phyloP scores from a whole-genome alignment of 345 rosid genomes.

The Camelina laxa region DNA sequence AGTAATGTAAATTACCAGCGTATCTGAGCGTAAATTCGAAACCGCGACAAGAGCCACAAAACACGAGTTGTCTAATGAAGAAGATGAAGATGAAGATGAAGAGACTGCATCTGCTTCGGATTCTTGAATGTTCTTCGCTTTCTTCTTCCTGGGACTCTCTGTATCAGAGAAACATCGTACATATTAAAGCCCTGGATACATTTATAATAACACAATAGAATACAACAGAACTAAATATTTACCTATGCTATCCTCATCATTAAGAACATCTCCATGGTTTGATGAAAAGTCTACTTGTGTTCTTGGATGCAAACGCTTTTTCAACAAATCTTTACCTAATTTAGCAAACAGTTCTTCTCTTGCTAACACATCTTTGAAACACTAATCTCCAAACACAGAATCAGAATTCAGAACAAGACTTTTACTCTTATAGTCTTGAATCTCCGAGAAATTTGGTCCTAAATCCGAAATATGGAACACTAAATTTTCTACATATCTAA shows the following conservation, averaged over 20 bases:
- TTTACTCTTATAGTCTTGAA: neutral
- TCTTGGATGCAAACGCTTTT: constrained; percentile 4
- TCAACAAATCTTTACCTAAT: neutral
- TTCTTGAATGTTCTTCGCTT: constrained; percentile 4
- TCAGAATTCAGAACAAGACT: neutral
- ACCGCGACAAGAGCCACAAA: constrained; percentile 14
- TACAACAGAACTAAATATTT: neutral
- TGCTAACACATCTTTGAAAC: neutral
- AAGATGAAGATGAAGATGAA: neutral
- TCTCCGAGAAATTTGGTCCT: neutral
- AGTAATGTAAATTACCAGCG: constrained; percentile 4
- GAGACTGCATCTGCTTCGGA: neutral
- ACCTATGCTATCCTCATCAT: neutral
- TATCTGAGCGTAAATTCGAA: constrained; percentile 10
- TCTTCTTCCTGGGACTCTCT: constrained; percentile 17
- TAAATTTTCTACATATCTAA: constrained; percentile 13
- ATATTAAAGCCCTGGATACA: neutral
- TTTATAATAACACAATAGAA: too few species aligned
- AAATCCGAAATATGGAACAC: constrained; percentile 21
- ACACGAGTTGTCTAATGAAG: constrained; percentile 8
- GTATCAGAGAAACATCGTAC: neutral
- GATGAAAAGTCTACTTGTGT: neutral
- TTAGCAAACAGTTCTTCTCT: neutral
- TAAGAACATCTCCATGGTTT: neutral
- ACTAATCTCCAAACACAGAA: neutral